Evolutionary conservation across 169 alveolate species (phyloP).

Genomic region (Plasmodium sp.): DNA sequence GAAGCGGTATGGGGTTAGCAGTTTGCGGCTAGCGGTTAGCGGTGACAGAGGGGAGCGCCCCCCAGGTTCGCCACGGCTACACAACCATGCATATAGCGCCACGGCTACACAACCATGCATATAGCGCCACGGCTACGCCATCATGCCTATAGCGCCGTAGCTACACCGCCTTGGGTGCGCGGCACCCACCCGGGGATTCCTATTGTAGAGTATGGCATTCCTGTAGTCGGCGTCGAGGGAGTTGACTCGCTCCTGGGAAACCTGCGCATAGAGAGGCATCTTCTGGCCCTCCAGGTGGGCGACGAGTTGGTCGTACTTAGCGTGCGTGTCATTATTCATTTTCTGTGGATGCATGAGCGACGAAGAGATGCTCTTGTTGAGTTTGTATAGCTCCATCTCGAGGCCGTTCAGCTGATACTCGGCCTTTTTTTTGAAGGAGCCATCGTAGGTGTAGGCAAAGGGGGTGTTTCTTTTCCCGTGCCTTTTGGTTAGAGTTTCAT

Average conservation of each 20-base stretch:
- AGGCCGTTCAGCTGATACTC: slow-evolving; percentile 50
- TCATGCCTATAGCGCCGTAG: too few species aligned
- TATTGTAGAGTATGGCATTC: slow-evolving; percentile 35
- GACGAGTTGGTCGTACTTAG: slow-evolving; percentile 12
- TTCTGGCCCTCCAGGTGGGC: slow-evolving; percentile 7
- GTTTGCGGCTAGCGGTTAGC: slow-evolving; percentile 1
- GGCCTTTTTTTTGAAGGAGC: slow-evolving; percentile 19
- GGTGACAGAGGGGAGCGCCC: not conserved
- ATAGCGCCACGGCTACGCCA: not conserved
- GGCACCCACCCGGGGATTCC: slow-evolving; percentile 35
- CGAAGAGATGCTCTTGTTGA: slow-evolving; percentile 6
- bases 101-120: too few species aligned
- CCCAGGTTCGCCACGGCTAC: not conserved
- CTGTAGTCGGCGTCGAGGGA: slow-evolving; percentile 49
- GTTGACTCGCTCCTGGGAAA: slow-evolving; percentile 40
- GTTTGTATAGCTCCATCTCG: slow-evolving; percentile 44
- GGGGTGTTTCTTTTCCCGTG: not conserved
- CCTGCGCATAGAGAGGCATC: slow-evolving; percentile 30
- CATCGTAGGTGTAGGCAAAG: slow-evolving; percentile 3
- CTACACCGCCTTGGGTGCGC: not conserved
- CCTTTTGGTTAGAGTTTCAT: slow-evolving; percentile 3
- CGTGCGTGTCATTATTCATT: not conserved
- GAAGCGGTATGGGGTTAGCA: not conserved
- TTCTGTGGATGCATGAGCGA: not conserved
- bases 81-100: too few species aligned